Evolutionary conservation across 139 green algal species (phyloP).

Genomic region (Zygnema cylindricum): DNA sequence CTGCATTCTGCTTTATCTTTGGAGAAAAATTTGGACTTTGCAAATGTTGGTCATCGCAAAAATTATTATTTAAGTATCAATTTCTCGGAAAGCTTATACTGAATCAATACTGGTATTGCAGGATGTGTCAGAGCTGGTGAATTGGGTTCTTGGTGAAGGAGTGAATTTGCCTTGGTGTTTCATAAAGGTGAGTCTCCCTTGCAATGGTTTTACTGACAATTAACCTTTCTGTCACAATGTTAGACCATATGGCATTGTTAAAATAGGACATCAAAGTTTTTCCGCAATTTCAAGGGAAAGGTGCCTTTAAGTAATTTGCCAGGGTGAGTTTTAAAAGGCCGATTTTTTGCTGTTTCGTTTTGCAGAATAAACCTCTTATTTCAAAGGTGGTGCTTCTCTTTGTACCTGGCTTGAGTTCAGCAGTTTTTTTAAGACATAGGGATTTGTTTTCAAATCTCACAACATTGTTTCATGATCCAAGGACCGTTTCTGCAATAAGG

Average conservation of each 20-base stretch:
- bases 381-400: conserved; percentile 54
- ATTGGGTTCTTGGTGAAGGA: conserved; percentile 36
- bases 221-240: too few relatives aligned
- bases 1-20: too few relatives aligned
- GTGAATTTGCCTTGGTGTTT: conserved; percentile 36
- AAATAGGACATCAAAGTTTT: too few relatives aligned
- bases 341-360: neutral
- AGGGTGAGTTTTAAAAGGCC: neutral
- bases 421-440: neutral
- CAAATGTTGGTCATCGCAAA: too few relatives aligned
- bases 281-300: too few relatives aligned
- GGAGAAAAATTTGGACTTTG: too few relatives aligned
- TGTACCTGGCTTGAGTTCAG: conserved; percentile 5
- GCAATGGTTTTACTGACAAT: too few relatives aligned
- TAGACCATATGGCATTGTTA: too few relatives aligned
- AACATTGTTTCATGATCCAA: neutral
- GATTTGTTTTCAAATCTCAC: conserved; percentile 46
- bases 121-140: conserved; percentile 38
- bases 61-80: too few relatives aligned
- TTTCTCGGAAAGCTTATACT: too few relatives aligned
- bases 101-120: conserved; percentile 28
- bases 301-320: conserved; percentile 9
- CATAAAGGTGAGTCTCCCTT: conserved; percentile 34
- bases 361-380: conserved; percentile 52
- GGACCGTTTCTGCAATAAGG: neutral